Conservation (phyloP, 495 filamentous ascomycete genomes). For the Aspergillus steynii region DNA sequence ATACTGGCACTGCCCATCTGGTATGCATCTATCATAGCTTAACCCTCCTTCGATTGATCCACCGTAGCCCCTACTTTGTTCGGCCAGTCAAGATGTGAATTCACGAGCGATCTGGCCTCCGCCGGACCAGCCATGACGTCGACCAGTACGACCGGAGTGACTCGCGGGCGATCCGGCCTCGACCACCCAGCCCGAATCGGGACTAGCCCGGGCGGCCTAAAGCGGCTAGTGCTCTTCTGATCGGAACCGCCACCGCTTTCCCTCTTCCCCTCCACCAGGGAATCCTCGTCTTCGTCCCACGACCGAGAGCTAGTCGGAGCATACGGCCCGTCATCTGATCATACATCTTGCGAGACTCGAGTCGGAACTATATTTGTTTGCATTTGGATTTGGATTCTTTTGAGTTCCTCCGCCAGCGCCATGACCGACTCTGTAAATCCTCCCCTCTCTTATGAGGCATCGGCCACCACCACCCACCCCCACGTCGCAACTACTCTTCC, state of each 20-base stretch:
- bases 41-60: too few species aligned
- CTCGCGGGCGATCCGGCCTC: slow-evolving; percentile 10
- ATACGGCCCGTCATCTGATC: not conserved
- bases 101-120: not conserved
- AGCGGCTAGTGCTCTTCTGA: slow-evolving; percentile 4
- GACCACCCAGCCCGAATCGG: not conserved
- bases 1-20: too few species aligned
- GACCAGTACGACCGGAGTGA: not conserved
- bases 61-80: not conserved
- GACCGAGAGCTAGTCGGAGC: not conserved
- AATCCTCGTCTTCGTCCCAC: not conserved
- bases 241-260: slow-evolving; percentile 5
- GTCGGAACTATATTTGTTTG: not conserved
- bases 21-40: too few species aligned
- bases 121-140: slow-evolving; percentile 13
- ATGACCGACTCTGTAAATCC: slow-evolving; percentile 52
- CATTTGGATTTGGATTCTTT: not conserved
- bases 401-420: slow-evolving; percentile 2
- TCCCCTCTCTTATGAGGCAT: slow-evolving; percentile 74
- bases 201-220: slow-evolving; percentile 11
- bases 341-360: not conserved
- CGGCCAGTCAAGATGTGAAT: not conserved
- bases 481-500: slow-evolving; percentile 70
- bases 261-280: slow-evolving; percentile 15
- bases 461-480: slow-evolving; percentile 68